A percentile compares a stretch with the other conserved stretches of the same genome.
Evolutionary conservation across 768 basidiomycete species (phyloP).

Genomic region (Xerocomus potaroensis): DNA sequence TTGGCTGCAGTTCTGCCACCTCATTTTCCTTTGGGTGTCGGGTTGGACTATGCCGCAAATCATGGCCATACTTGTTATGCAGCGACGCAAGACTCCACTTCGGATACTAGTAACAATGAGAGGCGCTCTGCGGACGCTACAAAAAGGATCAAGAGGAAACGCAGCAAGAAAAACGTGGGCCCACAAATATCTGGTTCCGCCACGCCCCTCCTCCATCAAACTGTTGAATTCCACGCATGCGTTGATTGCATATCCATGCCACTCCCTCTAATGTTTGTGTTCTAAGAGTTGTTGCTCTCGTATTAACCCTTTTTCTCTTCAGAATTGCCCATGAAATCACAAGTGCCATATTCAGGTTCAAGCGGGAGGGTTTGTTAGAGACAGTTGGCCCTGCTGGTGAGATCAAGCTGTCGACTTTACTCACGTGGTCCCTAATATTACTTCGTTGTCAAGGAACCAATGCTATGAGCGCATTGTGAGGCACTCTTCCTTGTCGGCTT

Average conservation of each 20-base stretch:
- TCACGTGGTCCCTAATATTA: conserved; percentile 1
- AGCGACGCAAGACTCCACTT: conserved; percentile 34
- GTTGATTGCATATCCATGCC: conserved; percentile 64
- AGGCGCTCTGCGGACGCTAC: conserved; percentile 44
- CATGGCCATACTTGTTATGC: conserved; percentile 38
- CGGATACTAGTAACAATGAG: conserved; percentile 22
- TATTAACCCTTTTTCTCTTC: neutral
- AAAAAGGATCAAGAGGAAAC: conserved; percentile 66
- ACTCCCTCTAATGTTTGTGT: conserved; percentile 69
- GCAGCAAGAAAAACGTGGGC: conserved; percentile 54
- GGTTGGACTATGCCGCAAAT: conserved; percentile 37
- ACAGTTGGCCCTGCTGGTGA: conserved; percentile 84
- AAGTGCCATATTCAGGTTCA: conserved; percentile 64
- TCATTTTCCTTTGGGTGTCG: conserved; percentile 49
- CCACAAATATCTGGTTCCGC: conserved; percentile 30
- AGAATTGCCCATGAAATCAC: conserved; percentile 83
- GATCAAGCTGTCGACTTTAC: conserved; percentile 6
- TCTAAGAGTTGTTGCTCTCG: neutral
- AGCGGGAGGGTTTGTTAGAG: conserved; percentile 79
- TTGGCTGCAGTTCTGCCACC: conserved; percentile 62
- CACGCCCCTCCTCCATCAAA: conserved; percentile 65
- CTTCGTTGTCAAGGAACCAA: conserved; percentile 55
- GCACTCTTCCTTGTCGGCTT: conserved; percentile 3
- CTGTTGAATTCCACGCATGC: conserved; percentile 57
- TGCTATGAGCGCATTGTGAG: conserved; percentile 66